Evolutionary conservation across 1,139 yeast genomes (phyloP), one percentile per base, ranked within the genome.

Genomic region (Yamadazyma membranifaciens): DNA sequence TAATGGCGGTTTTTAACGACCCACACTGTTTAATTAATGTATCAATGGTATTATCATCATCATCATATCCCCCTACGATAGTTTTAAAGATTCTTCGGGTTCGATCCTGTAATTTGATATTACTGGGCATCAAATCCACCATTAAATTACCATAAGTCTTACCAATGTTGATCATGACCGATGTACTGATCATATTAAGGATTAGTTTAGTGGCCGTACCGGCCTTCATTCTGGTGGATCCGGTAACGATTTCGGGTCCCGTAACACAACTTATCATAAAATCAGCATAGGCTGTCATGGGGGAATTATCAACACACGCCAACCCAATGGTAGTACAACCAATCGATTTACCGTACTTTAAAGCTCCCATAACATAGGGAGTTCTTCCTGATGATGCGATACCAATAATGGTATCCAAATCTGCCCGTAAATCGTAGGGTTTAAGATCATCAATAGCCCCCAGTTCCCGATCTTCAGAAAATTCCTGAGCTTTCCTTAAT

Each of bases 401-500:
- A 3, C 44, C 45, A 9, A 43, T n/a, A 15, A 42, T 17, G 6
- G 42, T 41, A 32, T 42, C 45, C 4, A 43, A 28, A 14, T 42
- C 36, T 3, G 40, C 36, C 14, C 36, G 25, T 25, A 44, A 36
- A 11, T 34, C 27, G 28, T 24, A 44, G 3, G 45, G 46, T 10
- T 11, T 6, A 17, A 44, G 38, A 30, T 42, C 47, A 6, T 32
- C 24, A 15, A 11, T 34, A 9, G 46, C 47, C 3, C 36, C 42
- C 12, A 9, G 16, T 27, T 40, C 42, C 29, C 45, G 38, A 36
- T 58, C 63, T 43, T 58, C 63, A 6, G 59, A 60, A 10, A 56
- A 57, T 37, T 59, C 63, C 36, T 52, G 51, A 4, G 63, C 58
- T 24, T 43, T 44, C 30, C 61, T 38, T n/a, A 59, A 45, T 3